These are phyloP conservation scores for Clavispora phyllophila DNA, from an alignment of 805 yeast species.

Conservation along the genomic window DNA sequence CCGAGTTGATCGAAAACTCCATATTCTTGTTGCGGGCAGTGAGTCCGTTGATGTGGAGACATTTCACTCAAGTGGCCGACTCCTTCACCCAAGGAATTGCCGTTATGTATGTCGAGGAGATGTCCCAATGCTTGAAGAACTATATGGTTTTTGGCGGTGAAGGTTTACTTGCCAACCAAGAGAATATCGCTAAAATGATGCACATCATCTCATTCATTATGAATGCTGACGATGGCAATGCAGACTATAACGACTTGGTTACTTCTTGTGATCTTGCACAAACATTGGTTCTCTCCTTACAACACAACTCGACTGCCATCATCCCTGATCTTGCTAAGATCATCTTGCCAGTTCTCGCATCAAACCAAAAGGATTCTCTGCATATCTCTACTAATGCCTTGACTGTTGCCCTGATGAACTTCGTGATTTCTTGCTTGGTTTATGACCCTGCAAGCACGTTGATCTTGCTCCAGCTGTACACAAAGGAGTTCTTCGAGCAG, in stretches of 20 bases:
- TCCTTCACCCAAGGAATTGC: slow-evolving; percentile 45
- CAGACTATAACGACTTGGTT: slow-evolving; percentile 52
- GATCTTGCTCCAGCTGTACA: slow-evolving; percentile 40
- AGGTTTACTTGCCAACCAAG: slow-evolving; percentile 35
- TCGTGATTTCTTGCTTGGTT: slow-evolving; percentile 58
- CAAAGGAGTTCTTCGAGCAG: slow-evolving; percentile 43
- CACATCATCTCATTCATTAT: slow-evolving; percentile 44
- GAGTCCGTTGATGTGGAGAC: slow-evolving; percentile 71
- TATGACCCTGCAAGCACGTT: slow-evolving; percentile 56
- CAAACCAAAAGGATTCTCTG: slow-evolving; percentile 20
- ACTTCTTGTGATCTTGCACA: slow-evolving; percentile 61
- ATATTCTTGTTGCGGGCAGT: slow-evolving; percentile 30
- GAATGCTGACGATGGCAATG: slow-evolving; percentile 40
- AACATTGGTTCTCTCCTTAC: slow-evolving; percentile 56
- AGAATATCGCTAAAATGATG: slow-evolving; percentile 44
- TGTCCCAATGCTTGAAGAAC: slow-evolving; percentile 68
- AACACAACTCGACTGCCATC: slow-evolving; percentile 40
- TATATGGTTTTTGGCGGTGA: slow-evolving; percentile 53
- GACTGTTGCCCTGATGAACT: slow-evolving; percentile 51
- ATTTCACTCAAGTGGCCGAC: slow-evolving; percentile 46
- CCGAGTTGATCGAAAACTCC: slow-evolving; percentile 60
- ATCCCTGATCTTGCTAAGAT: slow-evolving; percentile 43
- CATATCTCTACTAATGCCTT: slow-evolving; percentile 31
- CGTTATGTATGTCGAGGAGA: slow-evolving; percentile 67
- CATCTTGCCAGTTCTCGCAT: slow-evolving; percentile 35